Percentiles rank a stretch among this genome's conserved stretches.
These are phyloP conservation scores for Olyra latifolia DNA, from an alignment of 176 grass and related monocot genomes.

Conservation along the genomic window DNA sequence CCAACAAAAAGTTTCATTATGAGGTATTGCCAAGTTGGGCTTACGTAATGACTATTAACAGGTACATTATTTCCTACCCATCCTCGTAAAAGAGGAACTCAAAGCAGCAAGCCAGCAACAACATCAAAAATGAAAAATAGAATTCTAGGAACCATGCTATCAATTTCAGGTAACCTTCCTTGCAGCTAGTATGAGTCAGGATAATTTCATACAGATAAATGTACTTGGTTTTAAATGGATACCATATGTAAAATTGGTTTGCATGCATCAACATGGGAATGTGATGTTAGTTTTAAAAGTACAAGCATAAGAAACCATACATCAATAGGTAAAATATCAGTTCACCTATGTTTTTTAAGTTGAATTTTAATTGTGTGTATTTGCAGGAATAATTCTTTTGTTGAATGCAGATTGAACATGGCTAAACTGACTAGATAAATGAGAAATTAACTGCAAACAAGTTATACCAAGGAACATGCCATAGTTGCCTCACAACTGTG, in stretches of 20 bases:
- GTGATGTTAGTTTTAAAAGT: background rate
- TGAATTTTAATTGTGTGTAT: background rate
- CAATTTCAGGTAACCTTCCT: background rate
- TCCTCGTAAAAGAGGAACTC: background rate
- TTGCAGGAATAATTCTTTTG: constrained; percentile 11
- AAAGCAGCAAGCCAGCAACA: constrained; percentile 19
- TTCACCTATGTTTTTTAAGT: background rate
- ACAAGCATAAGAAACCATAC: background rate
- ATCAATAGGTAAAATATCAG: background rate
- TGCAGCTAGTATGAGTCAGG: background rate
- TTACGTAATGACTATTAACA: background rate
- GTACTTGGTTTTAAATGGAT: background rate
- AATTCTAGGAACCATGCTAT: background rate
- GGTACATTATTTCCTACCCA: background rate
- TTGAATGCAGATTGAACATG: background rate
- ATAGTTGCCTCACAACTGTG: background rate
- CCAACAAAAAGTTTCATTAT: background rate
- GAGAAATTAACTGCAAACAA: background rate
- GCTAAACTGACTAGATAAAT: background rate
- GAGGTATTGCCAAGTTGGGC: background rate
- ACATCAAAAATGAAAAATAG: background rate
- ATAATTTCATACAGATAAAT: background rate
- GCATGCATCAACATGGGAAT: background rate
- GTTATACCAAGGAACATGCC: background rate
- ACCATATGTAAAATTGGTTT: constrained; percentile 1